Conservation (phyloP, 1,139 yeast genomes). For the Meyerozyma smithsonii region DNA sequence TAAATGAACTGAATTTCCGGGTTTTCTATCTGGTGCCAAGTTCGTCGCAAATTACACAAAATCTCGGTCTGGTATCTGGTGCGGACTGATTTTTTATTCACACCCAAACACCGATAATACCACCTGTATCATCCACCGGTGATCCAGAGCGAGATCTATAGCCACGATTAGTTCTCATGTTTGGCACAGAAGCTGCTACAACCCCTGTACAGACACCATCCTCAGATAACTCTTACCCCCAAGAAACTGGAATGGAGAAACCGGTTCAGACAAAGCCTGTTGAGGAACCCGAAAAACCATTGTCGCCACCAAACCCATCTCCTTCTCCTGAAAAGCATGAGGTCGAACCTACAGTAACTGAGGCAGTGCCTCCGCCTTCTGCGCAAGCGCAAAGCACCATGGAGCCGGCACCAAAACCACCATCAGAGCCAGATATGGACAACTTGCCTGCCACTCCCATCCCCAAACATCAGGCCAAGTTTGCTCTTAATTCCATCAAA, state of each 20-base stretch:
- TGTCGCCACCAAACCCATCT: conserved; percentile 44
- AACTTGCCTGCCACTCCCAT: conserved; percentile 66
- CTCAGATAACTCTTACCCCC: conserved; percentile 24
- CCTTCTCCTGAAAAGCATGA: conserved; percentile 39
- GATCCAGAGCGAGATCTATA: background rate
- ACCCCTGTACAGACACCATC: conserved; percentile 42
- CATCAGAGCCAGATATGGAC: conserved; percentile 66
- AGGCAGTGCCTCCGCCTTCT: conserved; percentile 14
- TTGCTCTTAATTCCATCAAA: conserved; percentile 61
- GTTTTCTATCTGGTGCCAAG: conserved; percentile 1
- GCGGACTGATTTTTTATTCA: background rate
- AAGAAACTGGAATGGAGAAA: conserved; percentile 6
- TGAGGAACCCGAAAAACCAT: conserved; percentile 31
- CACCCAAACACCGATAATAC: background rate
- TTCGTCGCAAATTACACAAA: conserved; percentile 2
- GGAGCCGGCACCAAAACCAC: conserved; percentile 69
- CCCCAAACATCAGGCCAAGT: conserved; percentile 81
- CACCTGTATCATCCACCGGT: background rate
- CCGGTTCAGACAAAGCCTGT: conserved; percentile 8
- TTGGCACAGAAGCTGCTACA: conserved; percentile 23
- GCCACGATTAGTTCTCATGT: background rate
- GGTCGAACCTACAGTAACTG: conserved; percentile 5
- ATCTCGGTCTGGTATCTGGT: conserved; percentile 1
- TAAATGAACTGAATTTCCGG: conserved; percentile 3
- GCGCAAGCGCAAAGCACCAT: conserved; percentile 16